Conservation (phyloP, 2,329 filamentous ascomycete species). For the Hypoxylon sp. region DNA sequence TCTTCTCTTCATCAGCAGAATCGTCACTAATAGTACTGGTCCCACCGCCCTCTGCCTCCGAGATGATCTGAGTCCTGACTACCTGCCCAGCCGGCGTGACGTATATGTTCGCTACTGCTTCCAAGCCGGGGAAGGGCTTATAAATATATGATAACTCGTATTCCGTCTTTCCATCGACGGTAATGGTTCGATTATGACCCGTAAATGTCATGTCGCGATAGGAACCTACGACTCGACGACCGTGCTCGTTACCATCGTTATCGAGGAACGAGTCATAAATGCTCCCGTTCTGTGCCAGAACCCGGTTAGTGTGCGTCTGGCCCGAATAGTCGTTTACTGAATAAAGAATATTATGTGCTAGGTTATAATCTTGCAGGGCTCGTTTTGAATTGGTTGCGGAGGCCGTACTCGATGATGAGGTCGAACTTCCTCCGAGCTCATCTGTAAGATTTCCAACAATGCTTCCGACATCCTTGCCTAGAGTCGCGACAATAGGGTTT, state of each 20-base stretch:
- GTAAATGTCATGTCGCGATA: slow-evolving; percentile 70
- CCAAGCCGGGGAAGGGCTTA: slow-evolving; percentile 64
- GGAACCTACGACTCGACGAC: slow-evolving; percentile 62
- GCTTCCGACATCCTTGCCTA: slow-evolving; percentile 64
- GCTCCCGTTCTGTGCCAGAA: slow-evolving; percentile 69
- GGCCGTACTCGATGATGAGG: slow-evolving; percentile 49
- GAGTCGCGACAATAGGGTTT: slow-evolving; percentile 71
- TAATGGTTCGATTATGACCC: slow-evolving; percentile 65
- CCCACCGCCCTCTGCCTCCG: slow-evolving; percentile 67
- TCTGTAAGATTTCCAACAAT: slow-evolving; percentile 63
- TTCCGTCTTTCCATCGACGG: slow-evolving; percentile 61
- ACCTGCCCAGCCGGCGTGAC: slow-evolving; percentile 64
- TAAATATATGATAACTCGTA: slow-evolving; percentile 69
- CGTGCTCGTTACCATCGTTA: slow-evolving; percentile 65
- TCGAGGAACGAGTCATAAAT: slow-evolving; percentile 69
- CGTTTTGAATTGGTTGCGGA: slow-evolving; percentile 45
- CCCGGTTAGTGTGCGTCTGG: slow-evolving; percentile 69
- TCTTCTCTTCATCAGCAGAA: slow-evolving; percentile 9
- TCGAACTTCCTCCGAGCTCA: slow-evolving; percentile 48
- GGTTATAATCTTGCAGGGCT: slow-evolving; percentile 59
- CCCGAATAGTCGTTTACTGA: slow-evolving; percentile 73
- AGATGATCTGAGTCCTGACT: slow-evolving; percentile 66
- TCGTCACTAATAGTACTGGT: slow-evolving; percentile 65
- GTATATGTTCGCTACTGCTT: slow-evolving; percentile 65
- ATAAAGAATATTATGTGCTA: slow-evolving; percentile 72